phyloP scores from a whole-genome alignment of 805 yeast genomes.

The Zygosaccharomyces siamensis region DNA sequence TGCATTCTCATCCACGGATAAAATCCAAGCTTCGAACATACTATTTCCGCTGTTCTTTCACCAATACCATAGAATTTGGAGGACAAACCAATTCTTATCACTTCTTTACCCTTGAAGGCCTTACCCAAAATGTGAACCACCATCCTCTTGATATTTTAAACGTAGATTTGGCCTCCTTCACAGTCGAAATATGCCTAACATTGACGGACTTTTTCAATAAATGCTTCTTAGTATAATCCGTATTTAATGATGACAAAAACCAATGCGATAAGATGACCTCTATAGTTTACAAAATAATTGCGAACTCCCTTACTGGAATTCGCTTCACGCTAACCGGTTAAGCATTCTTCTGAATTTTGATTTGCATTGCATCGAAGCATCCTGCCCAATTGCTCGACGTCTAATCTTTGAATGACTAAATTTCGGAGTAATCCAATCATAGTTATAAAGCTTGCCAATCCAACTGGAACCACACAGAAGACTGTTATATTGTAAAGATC shows the following conservation, averaged over 20 bases:
- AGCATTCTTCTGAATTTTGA: neutral
- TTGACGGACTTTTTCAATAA: neutral
- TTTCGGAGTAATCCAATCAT: conserved; percentile 80
- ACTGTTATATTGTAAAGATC: conserved; percentile 86
- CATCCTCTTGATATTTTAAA: conserved; percentile 29
- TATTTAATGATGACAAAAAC: conserved; percentile 1
- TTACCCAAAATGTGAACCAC: conserved; percentile 51
- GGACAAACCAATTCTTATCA: conserved; percentile 57
- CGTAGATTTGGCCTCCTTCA: neutral
- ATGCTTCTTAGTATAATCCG: neutral
- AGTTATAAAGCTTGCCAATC: conserved; percentile 87
- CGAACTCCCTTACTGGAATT: neutral
- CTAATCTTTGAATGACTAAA: conserved; percentile 68
- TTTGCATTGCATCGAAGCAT: conserved; percentile 9
- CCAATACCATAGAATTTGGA: conserved; percentile 87
- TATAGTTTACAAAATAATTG: neutral
- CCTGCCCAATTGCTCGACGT: conserved; percentile 38
- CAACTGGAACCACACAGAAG: conserved; percentile 97
- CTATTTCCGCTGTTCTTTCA: conserved; percentile 57
- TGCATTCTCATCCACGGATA: conserved; percentile 94
- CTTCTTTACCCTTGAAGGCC: conserved; percentile 42
- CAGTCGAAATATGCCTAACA: neutral
- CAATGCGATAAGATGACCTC: neutral
- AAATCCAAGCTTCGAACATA: conserved; percentile 84
- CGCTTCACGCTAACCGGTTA: neutral